Conservation (phyloP, 768 basidiomycete genomes). For the Favolaschia claudopus region DNA sequence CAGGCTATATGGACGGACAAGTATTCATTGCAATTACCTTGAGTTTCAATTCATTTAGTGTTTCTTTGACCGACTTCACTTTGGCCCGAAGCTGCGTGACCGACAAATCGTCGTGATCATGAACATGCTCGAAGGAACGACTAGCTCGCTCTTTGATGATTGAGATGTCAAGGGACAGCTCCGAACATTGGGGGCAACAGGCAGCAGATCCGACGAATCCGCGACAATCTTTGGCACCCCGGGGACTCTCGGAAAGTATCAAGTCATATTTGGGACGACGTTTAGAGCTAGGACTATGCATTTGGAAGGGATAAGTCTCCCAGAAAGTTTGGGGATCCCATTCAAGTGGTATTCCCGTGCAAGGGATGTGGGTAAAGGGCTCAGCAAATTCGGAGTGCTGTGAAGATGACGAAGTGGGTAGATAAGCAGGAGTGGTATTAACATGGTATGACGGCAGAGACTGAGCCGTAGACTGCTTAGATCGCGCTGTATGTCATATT, state of each 20-base stretch:
- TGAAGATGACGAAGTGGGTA: too few species aligned
- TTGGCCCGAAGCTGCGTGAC: background rate
- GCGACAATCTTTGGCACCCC: background rate
- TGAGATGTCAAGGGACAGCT: background rate
- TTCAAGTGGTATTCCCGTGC: background rate
- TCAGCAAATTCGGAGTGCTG: too few species aligned
- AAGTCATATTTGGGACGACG: background rate
- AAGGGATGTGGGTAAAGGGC: too few species aligned
- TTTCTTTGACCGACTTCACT: background rate
- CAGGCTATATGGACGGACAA: background rate
- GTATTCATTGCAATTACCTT: background rate
- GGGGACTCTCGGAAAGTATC: background rate
- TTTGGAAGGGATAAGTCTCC: background rate
- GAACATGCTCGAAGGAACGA: background rate
- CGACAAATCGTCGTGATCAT: background rate
- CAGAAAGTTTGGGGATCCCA: background rate
- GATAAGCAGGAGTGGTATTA: too few species aligned
- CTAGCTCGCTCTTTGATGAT: conserved; percentile 2
- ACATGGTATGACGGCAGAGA: too few species aligned
- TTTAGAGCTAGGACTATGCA: background rate
- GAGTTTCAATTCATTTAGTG: background rate
- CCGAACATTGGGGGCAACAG: background rate
- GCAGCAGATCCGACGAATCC: background rate
- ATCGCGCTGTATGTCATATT: too few species aligned
- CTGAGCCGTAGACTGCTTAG: too few species aligned